phyloP scores from a whole-genome alignment of 1,284 basidiomycete species.

The Ustilago trichophora region DNA sequence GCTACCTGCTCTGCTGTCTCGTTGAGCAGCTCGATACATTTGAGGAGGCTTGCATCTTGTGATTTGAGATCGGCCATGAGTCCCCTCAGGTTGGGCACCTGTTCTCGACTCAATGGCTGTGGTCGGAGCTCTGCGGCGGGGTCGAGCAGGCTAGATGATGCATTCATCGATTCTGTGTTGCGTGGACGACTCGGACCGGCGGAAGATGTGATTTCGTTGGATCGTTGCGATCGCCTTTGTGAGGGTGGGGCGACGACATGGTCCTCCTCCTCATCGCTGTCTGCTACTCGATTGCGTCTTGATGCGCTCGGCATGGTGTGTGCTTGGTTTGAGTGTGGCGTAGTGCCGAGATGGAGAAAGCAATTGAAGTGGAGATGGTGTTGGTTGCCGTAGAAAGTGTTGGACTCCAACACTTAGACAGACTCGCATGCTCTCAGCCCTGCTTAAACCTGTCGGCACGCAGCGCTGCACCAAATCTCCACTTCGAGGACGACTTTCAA shows the following conservation, averaged over 20 bases:
- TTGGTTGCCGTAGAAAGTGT: no score
- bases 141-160: background rate
- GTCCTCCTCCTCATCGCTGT: slow-evolving; percentile 23
- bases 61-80: slow-evolving; percentile 25
- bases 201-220: slow-evolving; percentile 1
- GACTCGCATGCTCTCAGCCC: background rate
- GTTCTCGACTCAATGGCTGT: slow-evolving; percentile 18
- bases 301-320: slow-evolving; percentile 33
- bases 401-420: slow-evolving; percentile 18
- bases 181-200: slow-evolving; percentile 11
- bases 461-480: no score
- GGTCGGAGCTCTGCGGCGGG: slow-evolving; percentile 16
- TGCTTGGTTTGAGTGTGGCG: no score
- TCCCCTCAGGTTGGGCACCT: slow-evolving; percentile 24
- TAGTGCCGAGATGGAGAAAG: no score
- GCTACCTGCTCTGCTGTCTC: slow-evolving; percentile 40
- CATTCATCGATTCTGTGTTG: background rate
- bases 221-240: slow-evolving; percentile 13
- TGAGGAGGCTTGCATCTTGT: slow-evolving; percentile 9
- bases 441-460: no score
- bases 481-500: no score
- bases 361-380: no score
- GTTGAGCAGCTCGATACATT: slow-evolving; percentile 34
- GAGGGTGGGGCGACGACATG: slow-evolving; percentile 9
- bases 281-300: slow-evolving; percentile 19